Conservation (phyloP, 108 stramenopile genomes). For the Tribonema minus region DNA sequence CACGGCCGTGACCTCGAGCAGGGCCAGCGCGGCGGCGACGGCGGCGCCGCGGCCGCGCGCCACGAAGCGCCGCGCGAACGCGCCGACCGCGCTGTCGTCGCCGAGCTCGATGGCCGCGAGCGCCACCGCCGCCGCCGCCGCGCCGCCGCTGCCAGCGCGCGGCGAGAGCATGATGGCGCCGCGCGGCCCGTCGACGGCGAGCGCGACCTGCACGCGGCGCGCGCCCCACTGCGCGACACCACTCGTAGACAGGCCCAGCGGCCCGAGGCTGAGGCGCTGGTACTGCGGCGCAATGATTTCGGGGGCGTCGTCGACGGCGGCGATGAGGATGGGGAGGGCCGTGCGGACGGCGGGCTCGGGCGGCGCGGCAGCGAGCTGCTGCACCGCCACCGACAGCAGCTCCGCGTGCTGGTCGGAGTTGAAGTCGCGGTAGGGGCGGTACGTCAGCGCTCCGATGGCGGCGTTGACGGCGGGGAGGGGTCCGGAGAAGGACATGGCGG, state of each 20-base stretch:
- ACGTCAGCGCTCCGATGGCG: constrained; percentile 18
- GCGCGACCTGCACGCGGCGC: background rate
- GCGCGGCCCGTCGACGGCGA: background rate
- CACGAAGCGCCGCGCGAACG: background rate
- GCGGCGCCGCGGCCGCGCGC: background rate
- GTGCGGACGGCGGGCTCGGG: background rate
- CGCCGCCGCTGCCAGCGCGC: background rate
- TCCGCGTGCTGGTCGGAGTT: constrained; percentile 34
- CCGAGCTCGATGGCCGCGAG: background rate
- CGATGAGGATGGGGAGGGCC: constrained; percentile 4
- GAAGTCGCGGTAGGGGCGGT: constrained; percentile 14
- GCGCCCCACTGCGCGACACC: background rate
- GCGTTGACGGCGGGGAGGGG: constrained; percentile 7
- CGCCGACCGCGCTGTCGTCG: background rate
- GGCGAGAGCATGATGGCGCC: background rate
- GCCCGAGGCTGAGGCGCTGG: constrained; percentile 20
- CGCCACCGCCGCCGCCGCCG: background rate
- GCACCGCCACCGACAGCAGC: background rate
- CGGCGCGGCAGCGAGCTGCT: constrained; percentile 3
- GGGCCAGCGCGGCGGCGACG: background rate
- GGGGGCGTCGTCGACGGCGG: constrained; percentile 25
- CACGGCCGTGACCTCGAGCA: background rate
- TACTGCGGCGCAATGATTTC: constrained; percentile 9
- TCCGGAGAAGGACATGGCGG: constrained; percentile 23
- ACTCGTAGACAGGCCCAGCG: background rate